Conservation (phyloP, 1,284 basidiomycete genomes). For the Ganoderma resinaceum region DNA sequence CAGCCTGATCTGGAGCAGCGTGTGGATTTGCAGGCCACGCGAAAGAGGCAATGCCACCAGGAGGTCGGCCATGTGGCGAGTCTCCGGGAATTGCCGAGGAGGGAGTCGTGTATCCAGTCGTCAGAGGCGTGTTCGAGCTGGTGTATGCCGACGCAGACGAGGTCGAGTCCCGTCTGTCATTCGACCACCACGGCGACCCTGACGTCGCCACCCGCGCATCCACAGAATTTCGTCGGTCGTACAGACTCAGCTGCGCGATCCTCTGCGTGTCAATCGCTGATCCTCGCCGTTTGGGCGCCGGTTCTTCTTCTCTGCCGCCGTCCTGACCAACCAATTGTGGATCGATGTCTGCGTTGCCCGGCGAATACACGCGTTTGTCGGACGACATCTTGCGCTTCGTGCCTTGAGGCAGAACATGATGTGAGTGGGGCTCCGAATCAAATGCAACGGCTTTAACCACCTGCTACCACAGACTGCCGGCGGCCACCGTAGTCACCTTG, state of each 20-base stretch:
- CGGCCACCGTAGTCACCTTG: conserved; percentile 61
- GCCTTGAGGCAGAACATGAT: conserved; percentile 56
- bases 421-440: conserved; percentile 32
- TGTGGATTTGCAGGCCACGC: conserved; percentile 69
- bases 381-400: conserved; percentile 83
- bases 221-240: conserved; percentile 78
- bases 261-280: conserved; percentile 79
- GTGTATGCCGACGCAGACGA: conserved; percentile 70
- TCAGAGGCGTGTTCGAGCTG: conserved; percentile 58
- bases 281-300: conserved; percentile 78
- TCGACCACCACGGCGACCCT: conserved; percentile 57
- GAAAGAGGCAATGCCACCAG: conserved; percentile 70
- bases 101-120: conserved; percentile 51
- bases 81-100: conserved; percentile 69
- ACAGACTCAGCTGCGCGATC: conserved; percentile 73
- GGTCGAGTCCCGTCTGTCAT: conserved; percentile 75
- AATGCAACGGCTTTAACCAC: conserved; percentile 26
- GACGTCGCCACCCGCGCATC: conserved; percentile 57
- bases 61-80: conserved; percentile 67
- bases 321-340: conserved; percentile 75
- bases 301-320: conserved; percentile 70
- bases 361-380: conserved; percentile 59
- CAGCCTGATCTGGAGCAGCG: conserved; percentile 41
- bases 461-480: conserved; percentile 45
- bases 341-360: conserved; percentile 66